Percentiles rank a stretch among this genome's conserved stretches.
phyloP scores from a whole-genome alignment of 2,329 filamentous ascomycete genomes.

The Clonostachys chloroleuca region DNA sequence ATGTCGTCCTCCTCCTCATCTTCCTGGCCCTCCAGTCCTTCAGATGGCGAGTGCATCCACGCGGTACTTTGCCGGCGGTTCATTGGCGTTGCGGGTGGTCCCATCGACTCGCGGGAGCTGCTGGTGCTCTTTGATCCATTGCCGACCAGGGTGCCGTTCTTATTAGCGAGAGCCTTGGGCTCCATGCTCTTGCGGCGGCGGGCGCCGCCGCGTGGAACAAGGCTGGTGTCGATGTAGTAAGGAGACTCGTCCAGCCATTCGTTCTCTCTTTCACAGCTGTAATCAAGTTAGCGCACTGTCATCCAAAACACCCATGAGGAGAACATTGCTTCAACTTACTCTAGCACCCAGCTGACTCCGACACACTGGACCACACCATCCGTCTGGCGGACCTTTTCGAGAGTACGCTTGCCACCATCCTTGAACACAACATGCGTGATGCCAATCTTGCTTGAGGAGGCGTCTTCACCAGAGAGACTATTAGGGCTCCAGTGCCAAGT shows the following conservation, averaged over 20 bases:
- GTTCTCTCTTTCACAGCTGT: constrained; percentile 70
- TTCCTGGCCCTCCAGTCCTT: constrained; percentile 23
- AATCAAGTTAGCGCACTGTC: not conserved
- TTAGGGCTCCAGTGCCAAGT: constrained; percentile 69
- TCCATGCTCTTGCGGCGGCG: constrained; percentile 80
- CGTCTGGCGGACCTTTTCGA: constrained; percentile 74
- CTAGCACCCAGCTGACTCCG: constrained; percentile 82
- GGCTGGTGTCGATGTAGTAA: constrained; percentile 64
- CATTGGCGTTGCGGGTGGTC: constrained; percentile 39
- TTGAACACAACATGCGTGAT: constrained; percentile 92
- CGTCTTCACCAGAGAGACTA: constrained; percentile 24
- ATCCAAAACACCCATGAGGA: not conserved
- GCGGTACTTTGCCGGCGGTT: constrained; percentile 48
- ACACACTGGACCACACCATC: constrained; percentile 78
- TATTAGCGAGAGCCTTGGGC: constrained; percentile 63
- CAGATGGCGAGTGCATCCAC: constrained; percentile 52
- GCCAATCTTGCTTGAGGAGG: constrained; percentile 50
- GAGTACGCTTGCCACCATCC: constrained; percentile 73
- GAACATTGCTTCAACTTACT: constrained; percentile 51
- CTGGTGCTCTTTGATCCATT: constrained; percentile 23
- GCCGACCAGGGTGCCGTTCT: constrained; percentile 59
- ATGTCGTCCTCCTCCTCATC: constrained; percentile 30
- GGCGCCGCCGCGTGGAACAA: constrained; percentile 64
- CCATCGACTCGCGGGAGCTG: constrained; percentile 16
- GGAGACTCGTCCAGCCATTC: constrained; percentile 70